These are phyloP conservation scores for Sphagnurus paluster DNA, from an alignment of 1,284 basidiomycete genomes.

Conservation along the genomic window DNA sequence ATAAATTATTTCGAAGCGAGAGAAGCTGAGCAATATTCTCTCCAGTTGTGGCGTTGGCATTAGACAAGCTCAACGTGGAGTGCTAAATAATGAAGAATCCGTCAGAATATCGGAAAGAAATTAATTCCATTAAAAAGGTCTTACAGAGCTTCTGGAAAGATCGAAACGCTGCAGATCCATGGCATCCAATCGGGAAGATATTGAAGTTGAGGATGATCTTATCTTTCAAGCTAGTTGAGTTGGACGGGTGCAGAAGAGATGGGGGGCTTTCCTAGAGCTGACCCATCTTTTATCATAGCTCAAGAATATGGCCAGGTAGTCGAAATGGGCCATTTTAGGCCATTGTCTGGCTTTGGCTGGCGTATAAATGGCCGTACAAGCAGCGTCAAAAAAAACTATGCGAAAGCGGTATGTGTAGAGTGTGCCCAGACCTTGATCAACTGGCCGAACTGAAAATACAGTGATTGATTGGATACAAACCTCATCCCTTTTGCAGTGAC, in stretches of 20 bases:
- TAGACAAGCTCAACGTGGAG: constrained; percentile 10
- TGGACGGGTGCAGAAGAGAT: constrained; percentile 6
- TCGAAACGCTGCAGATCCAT: constrained; percentile 33
- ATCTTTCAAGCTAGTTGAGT: no score
- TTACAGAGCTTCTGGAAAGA: constrained; percentile 23
- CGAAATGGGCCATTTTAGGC: no score
- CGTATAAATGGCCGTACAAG: no score
- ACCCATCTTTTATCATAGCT: constrained; percentile 15
- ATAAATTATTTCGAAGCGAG: no score
- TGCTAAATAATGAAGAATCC: no score
- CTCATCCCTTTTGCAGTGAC: no score
- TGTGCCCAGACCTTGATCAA: constrained; percentile 8
- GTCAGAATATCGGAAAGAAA: background rate
- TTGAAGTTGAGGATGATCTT: constrained; percentile 11
- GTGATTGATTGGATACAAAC: no score
- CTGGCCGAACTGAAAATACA: no score
- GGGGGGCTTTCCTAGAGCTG: background rate
- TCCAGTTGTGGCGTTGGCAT: no score
- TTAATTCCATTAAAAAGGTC: constrained; percentile 2
- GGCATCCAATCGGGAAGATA: constrained; percentile 18
- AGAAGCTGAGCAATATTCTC: no score
- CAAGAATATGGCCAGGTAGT: constrained; percentile 6
- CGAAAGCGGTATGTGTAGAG: no score
- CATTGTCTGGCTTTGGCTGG: constrained; percentile 11
- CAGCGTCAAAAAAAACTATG: no score